Evolutionary conservation across 805 yeast species (phyloP).

Genomic region (Ascoidea tarda): DNA sequence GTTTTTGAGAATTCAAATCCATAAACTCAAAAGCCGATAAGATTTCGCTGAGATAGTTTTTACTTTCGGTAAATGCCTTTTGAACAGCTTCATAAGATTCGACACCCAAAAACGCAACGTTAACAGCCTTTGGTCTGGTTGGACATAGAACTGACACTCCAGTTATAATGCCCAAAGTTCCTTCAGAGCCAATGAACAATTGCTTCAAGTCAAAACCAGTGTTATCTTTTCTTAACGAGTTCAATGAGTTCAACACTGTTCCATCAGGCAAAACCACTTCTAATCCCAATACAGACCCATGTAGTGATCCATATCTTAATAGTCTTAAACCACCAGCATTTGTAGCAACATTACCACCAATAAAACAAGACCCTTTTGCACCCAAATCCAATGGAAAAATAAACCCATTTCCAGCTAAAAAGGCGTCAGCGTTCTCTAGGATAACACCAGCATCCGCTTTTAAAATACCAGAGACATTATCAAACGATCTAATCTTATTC

Average conservation of each 20-base stretch:
- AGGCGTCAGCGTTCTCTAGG: conserved; percentile 73
- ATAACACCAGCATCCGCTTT: conserved; percentile 88
- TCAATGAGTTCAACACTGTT: conserved; percentile 61
- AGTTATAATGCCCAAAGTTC: conserved; percentile 82
- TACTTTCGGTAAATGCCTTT: conserved; percentile 66
- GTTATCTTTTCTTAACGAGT: conserved; percentile 83
- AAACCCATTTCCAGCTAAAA: conserved; percentile 65
- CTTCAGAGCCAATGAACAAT: conserved; percentile 87
- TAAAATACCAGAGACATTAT: conserved; percentile 67
- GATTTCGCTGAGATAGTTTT: conserved; percentile 67
- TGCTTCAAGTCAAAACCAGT: conserved; percentile 93
- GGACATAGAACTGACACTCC: conserved; percentile 87
- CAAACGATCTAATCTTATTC: conserved; percentile 74
- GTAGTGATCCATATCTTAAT: conserved; percentile 80
- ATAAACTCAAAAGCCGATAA: conserved; percentile 89
- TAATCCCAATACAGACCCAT: conserved; percentile 81
- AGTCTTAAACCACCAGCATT: conserved; percentile 93
- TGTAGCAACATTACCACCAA: conserved; percentile 91
- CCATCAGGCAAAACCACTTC: conserved; percentile 88
- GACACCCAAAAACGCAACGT: conserved; percentile 81
- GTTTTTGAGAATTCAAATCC: conserved; percentile 59
- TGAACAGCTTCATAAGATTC: conserved; percentile 75
- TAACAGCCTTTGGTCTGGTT: conserved; percentile 69
- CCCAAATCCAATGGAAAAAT: conserved; percentile 91
- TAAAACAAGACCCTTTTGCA: conserved; percentile 93